Conservation (phyloP, 2,329 filamentous ascomycete genomes). For the Talaromyces piceae region DNA sequence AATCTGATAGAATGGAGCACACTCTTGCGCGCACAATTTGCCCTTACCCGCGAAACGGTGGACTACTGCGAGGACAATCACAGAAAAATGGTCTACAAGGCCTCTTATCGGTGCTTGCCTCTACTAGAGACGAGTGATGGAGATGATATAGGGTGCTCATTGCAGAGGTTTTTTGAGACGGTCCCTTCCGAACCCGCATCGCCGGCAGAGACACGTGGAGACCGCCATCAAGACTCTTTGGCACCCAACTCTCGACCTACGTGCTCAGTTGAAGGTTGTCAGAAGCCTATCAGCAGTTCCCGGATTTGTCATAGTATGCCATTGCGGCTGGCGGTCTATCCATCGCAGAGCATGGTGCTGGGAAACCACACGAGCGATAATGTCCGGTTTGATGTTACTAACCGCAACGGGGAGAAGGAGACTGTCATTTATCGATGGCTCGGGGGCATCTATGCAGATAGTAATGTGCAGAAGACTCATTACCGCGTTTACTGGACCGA, state of each 20-base stretch:
- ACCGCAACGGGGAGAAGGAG: constrained; percentile 7
- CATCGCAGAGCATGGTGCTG: constrained; percentile 5
- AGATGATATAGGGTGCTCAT: background rate
- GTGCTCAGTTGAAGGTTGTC: background rate
- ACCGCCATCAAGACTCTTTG: background rate
- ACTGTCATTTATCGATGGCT: constrained; percentile 30
- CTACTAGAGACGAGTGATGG: background rate
- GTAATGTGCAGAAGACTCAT: background rate
- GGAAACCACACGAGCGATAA: constrained; percentile 22
- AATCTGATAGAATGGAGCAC: constrained; percentile 2
- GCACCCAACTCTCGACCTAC: background rate
- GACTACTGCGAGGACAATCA: background rate
- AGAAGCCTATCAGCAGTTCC: constrained; percentile 20
- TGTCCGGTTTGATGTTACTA: constrained; percentile 16
- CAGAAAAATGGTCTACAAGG: background rate
- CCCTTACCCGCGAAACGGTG: background rate
- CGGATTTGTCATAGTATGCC: constrained; percentile 23
- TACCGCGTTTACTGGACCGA: constrained; percentile 11
- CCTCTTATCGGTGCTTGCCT: background rate
- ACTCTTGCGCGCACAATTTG: constrained; percentile 8
- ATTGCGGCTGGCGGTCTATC: constrained; percentile 22
- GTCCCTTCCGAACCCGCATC: background rate
- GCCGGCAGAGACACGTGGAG: background rate
- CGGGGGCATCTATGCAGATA: constrained; percentile 27
- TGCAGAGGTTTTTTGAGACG: background rate